Conservation (phyloP, 495 filamentous ascomycete species). For the Parathielavia appendiculata region DNA sequence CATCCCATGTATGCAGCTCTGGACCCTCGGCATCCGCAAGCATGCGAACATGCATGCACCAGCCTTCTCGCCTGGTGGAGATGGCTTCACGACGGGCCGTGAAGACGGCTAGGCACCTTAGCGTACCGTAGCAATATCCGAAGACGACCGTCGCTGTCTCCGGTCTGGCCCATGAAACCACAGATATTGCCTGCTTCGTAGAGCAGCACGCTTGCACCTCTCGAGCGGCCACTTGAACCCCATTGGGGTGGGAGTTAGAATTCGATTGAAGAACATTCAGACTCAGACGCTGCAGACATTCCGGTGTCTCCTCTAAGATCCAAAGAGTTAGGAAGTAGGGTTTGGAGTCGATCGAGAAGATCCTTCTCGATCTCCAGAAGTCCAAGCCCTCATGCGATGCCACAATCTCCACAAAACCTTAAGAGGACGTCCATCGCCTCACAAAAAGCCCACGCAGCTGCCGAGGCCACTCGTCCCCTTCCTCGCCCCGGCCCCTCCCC, state of each 20-base stretch:
- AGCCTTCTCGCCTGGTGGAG: neutral
- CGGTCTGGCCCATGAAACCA: neutral
- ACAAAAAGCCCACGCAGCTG: too few species aligned
- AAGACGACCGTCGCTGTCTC: neutral
- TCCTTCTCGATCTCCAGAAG: neutral
- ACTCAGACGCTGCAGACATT: too few species aligned
- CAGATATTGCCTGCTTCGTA: neutral
- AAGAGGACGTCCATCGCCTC: conserved; percentile 3
- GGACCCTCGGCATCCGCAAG: neutral
- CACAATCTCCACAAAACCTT: conserved; percentile 9
- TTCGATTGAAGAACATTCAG: too few species aligned
- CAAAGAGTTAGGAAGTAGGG: too few species aligned
- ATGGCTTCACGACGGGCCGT: neutral
- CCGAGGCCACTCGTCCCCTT: conserved; percentile 1
- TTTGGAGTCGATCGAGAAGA: conserved; percentile 4
- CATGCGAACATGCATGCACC: neutral
- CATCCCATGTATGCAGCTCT: neutral
- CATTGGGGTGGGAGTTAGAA: too few species aligned
- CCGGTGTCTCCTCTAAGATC: too few species aligned
- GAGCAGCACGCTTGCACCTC: neutral
- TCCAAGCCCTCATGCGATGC: neutral
- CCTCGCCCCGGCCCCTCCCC: too few species aligned
- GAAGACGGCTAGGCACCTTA: neutral
- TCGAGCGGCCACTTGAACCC: too few species aligned
- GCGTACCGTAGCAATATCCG: conserved; percentile 2